Evolutionary conservation across 371 early-diverging fungal genomes (phyloP), one percentile per base, ranked within the genome.

Genomic region (Spiromyces aspiralis): DNA sequence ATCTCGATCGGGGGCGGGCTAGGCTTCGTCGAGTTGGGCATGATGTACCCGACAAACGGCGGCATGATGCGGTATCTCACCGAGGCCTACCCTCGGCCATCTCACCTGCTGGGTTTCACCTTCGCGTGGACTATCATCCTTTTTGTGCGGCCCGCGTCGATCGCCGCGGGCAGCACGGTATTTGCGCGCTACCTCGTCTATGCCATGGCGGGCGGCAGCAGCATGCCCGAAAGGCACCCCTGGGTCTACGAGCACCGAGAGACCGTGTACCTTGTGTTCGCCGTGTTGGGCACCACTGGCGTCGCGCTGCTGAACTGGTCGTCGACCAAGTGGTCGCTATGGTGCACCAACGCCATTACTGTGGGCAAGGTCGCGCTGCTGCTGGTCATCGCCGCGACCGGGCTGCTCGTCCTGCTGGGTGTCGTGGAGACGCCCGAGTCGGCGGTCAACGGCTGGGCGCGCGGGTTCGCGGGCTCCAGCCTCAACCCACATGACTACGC

Each of bases 41-140:
- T 90, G 25, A 80, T 86, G 74, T 73, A 89, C 46, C 90, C 91
- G 1, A 53, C 57, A 12, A 83, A 84, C 59, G 91, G 90, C 50
- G 91, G 92, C 6, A 90, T 90, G 41, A 76, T 84, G 55, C 79
- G 82, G 0, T 91, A 91, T 61, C 66, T 88, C 41, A 71, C 78
- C 43, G 76, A 83, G 41, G 84, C 84, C 2, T 89, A 76, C 66
- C 88, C 88, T 1, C 75, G 77, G 41, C 71, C 66, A 3, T 55
- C 52, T 43, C 55, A 59, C 45, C 52, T 89, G 21, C 73, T 86
- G 0, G 79, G 86, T 2, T 93, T 89, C 53, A 66, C 89, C 55
- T 93, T 88, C 69, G 55, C 49, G 2, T 63, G 62, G 62, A 53
- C 47, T 41, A 56, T 70, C 62, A 51, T 70, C 20, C 49, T 67